Base-by-base conservation (phyloP, 2,329 filamentous ascomycete genomes). In the Grosmannia serpens region DNA sequence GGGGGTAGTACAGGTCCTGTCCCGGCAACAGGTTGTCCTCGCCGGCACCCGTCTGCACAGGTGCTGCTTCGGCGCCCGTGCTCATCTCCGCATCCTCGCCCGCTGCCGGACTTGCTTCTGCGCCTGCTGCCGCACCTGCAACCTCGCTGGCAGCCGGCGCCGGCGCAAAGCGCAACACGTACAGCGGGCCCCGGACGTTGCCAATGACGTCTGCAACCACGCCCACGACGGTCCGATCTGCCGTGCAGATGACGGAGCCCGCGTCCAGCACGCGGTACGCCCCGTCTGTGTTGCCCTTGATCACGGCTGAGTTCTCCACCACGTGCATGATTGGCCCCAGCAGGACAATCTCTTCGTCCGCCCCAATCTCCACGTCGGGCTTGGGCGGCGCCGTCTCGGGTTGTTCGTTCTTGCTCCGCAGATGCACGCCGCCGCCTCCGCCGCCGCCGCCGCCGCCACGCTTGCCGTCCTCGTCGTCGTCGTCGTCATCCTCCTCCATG, bases 191-290 rank as follows among this genome's bases (percentile, higher is more conserved):
- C 62, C 90, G 82, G 3, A 96, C 90, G 67, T 88, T 83, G 53
- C 92, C 94, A 56, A 97, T 81, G 6, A 89, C 88, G 67, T 97
- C 92, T 5, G 85, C 80, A n/a, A 97, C 81, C 22, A 82, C 86
- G 27, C 91, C 94, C 57, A 96, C 80, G 31, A 96, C 81, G 24
- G 79, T 81, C 56, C 90, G 81, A 65, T 94, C 82, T 62, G 82
- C 82, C 31, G 85, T 83, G 72, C 90, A 96, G 31, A 99, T 79
- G 4, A 95, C 81, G 0, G 91, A 95, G 33, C 89, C 90, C 6
- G 81, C 80, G 67, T 96, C 91, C 1, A 97, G 80, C 0, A 96
- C 91, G 66, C 87, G 85, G 63, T 91, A 89, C 67, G 94, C 88
- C 62, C 90, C 91, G 6, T 88, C 84, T 0, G 81, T 86, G 56